phyloP scores from a whole-genome alignment of 2,329 filamentous ascomycete genomes.

The Apiospora rasikravindrae region DNA sequence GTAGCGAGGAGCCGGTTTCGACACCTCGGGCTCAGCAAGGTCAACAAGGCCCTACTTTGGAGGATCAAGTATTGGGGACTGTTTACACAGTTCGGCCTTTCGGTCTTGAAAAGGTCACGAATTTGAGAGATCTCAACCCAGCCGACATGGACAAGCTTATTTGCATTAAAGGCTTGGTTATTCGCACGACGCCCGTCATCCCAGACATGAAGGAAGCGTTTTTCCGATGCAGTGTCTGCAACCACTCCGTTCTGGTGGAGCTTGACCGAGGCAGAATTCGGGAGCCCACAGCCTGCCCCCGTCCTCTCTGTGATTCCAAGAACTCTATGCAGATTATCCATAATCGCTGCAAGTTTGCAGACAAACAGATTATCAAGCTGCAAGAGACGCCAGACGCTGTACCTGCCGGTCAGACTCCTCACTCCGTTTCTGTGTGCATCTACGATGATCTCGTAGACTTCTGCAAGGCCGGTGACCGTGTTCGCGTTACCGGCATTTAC shows the following conservation, averaged over 20 bases:
- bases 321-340: slow-evolving; percentile 99
- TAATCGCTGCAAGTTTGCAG: slow-evolving; percentile 91
- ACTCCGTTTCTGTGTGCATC: slow-evolving; percentile 93
- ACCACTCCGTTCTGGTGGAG: slow-evolving; percentile 86
- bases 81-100: slow-evolving; percentile 89
- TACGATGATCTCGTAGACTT: slow-evolving; percentile 98
- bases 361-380: slow-evolving; percentile 98
- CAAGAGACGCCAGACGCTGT: slow-evolving; percentile 97
- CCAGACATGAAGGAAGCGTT: slow-evolving; percentile 99
- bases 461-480: slow-evolving; percentile 95
- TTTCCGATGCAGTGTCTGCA: slow-evolving; percentile 93
- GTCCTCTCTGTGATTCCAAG: slow-evolving; percentile 77
- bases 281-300: slow-evolving; percentile 89
- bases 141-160: slow-evolving; percentile 96
- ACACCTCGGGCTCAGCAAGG: slow-evolving; percentile 48
- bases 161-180: slow-evolving; percentile 93
- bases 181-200: slow-evolving; percentile 93
- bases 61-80: slow-evolving; percentile 80
- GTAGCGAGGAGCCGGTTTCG: slow-evolving; percentile 55
- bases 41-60: slow-evolving; percentile 60
- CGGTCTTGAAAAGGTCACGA: slow-evolving; percentile 84
- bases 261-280: slow-evolving; percentile 96
- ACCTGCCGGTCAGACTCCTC: slow-evolving; percentile 93
- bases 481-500: slow-evolving; percentile 97
- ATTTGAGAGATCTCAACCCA: slow-evolving; percentile 92